Evolutionary conservation across 768 basidiomycete genomes (phyloP).

Genomic region (Lentinus brumalis): DNA sequence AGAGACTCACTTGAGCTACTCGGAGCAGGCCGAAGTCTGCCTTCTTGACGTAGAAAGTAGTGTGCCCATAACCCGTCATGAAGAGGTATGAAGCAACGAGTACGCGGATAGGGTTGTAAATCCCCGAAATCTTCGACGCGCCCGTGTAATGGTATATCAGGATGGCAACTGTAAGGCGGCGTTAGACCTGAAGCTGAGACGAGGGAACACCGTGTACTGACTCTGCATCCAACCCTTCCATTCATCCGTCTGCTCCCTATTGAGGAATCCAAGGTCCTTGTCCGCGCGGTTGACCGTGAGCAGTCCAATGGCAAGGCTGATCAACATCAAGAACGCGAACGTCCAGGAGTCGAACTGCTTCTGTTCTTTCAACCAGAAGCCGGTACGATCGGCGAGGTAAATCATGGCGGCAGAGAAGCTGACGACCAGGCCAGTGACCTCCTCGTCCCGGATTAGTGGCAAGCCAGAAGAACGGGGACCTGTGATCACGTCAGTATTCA

Average conservation of each 20-base stretch:
- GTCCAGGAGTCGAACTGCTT: conserved; percentile 76
- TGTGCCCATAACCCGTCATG: conserved; percentile 93
- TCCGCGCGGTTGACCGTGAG: conserved; percentile 68
- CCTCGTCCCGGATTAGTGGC: conserved; percentile 37
- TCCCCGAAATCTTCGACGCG: conserved; percentile 89
- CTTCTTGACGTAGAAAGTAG: conserved; percentile 86
- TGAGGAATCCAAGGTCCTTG: conserved; percentile 86
- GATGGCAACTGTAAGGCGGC: conserved; percentile 62
- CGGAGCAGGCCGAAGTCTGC: conserved; percentile 82
- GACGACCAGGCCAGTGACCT: conserved; percentile 57
- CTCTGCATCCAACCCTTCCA: conserved; percentile 99
- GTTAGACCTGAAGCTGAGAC: background rate
- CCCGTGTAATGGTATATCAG: conserved; percentile 92
- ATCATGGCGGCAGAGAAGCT: conserved; percentile 68
- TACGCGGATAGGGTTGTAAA: conserved; percentile 89
- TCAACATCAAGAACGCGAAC: conserved; percentile 62
- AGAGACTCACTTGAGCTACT: conserved; percentile 61
- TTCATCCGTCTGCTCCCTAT: conserved; percentile 92
- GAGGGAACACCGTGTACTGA: conserved; percentile 37
- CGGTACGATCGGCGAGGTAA: conserved; percentile 83
- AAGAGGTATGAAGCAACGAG: conserved; percentile 89
- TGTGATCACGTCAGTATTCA: conserved; percentile 2
- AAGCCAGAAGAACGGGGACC: conserved; percentile 17
- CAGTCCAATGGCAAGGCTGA: conserved; percentile 58
- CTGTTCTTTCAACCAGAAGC: conserved; percentile 87